Percentiles rank a stretch among this genome's conserved stretches.
These are phyloP conservation scores for Hemisphaericaspora xylanilytica DNA, from an alignment of 1,139 yeast genomes.

Conservation along the genomic window DNA sequence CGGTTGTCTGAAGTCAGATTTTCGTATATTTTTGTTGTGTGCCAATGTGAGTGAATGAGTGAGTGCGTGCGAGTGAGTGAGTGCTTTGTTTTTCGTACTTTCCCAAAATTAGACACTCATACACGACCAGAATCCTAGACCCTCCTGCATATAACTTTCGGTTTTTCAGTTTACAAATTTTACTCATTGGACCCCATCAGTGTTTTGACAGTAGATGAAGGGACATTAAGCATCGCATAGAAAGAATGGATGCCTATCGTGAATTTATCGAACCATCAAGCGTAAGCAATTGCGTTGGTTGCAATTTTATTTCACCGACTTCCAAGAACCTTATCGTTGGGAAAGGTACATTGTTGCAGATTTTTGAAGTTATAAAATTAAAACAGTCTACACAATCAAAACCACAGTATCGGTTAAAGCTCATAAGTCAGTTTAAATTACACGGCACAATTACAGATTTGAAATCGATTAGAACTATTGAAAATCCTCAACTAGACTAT, in stretches of 20 bases:
- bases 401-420: slow-evolving; percentile 40
- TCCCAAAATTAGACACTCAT: too few relatives aligned
- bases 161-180: too few relatives aligned
- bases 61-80: too few relatives aligned
- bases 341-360: slow-evolving; percentile 69
- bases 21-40: too few relatives aligned
- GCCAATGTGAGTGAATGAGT: too few relatives aligned
- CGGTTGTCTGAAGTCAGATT: too few relatives aligned
- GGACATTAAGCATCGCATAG: neutral
- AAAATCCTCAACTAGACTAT: slow-evolving; percentile 53
- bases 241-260: slow-evolving; percentile 73
- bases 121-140: too few relatives aligned
- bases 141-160: too few relatives aligned
- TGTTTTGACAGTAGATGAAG: neutral
- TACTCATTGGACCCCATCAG: neutral
- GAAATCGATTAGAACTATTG: slow-evolving; percentile 50
- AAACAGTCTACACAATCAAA: slow-evolving; percentile 20
- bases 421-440: slow-evolving; percentile 65
- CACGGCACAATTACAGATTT: slow-evolving; percentile 70
- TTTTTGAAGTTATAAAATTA: slow-evolving; percentile 48
- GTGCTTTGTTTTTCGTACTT: too few relatives aligned
- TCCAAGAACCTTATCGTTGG: slow-evolving; percentile 62
- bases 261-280: slow-evolving; percentile 79
- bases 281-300: slow-evolving; percentile 60
- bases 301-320: slow-evolving; percentile 56